A percentile compares a stretch with the other conserved stretches of the same genome.
These are phyloP conservation scores for Aspergillus ellipticus DNA, from an alignment of 495 filamentous ascomycete species.

Conservation along the genomic window DNA sequence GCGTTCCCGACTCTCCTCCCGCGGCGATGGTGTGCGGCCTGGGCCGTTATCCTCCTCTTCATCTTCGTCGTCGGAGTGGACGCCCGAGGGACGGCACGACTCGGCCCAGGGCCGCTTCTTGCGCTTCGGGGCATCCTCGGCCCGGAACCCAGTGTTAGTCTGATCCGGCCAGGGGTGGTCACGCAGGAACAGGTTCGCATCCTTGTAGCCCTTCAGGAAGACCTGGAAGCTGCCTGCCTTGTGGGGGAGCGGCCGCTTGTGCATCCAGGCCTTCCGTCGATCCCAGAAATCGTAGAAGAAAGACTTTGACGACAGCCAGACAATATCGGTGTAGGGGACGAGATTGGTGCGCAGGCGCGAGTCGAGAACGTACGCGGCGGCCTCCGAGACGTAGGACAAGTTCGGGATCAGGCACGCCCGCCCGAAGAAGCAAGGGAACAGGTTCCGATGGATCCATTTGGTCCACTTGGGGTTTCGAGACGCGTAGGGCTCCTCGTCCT, in stretches of 20 bases:
- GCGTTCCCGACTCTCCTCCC: conserved; percentile 46
- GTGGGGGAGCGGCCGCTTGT: conserved; percentile 79
- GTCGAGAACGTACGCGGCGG: conserved; percentile 93
- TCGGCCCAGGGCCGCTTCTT: conserved; percentile 79
- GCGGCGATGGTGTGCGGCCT: conserved; percentile 38
- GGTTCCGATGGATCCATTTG: conserved; percentile 89
- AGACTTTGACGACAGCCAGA: conserved; percentile 89
- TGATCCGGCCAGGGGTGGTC: conserved; percentile 99
- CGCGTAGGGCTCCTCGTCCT: conserved; percentile 97
- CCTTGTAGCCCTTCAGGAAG: conserved; percentile 93
- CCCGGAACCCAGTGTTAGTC: conserved; percentile 68
- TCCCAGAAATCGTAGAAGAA: conserved; percentile 99
- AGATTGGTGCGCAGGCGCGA: conserved; percentile 83
- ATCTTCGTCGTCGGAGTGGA: conserved; percentile 66
- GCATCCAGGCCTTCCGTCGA: conserved; percentile 79
- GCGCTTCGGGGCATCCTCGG: conserved; percentile 65
- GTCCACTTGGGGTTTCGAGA: conserved; percentile 92
- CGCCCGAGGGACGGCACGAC: conserved; percentile 71
- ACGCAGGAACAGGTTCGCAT: conserved; percentile 90
- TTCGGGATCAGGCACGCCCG: conserved; percentile 96
- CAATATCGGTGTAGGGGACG: conserved; percentile 94
- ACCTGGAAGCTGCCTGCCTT: conserved; percentile 97
- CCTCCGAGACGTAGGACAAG: conserved; percentile 97
- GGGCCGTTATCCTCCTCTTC: conserved; percentile 57
- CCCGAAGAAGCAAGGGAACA: conserved; percentile 97